Evolutionary conservation across 2,329 filamentous ascomycete species (phyloP).

Genomic region (Exophiala sp.): DNA sequence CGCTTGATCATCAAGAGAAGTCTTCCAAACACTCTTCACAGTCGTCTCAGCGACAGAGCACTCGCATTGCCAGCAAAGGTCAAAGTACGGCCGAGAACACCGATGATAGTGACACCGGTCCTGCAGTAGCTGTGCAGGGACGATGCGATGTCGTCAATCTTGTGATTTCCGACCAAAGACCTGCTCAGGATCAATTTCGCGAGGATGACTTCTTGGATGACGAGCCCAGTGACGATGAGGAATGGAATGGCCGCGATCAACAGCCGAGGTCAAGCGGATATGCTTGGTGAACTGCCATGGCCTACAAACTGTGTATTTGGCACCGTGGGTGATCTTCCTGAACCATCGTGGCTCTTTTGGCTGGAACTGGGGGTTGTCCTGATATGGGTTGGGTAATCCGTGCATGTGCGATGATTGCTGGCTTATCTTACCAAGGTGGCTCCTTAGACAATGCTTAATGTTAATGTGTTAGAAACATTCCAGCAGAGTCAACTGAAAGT

Average conservation of each 20-base stretch:
- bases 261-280: slow-evolving; percentile 9
- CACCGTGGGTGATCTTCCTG: too few relatives aligned
- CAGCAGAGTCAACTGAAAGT: too few relatives aligned
- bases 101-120: slow-evolving; percentile 12
- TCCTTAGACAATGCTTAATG: too few relatives aligned
- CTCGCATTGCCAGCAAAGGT: slow-evolving; percentile 31
- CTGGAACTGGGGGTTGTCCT: too few relatives aligned
- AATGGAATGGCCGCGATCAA: slow-evolving; percentile 54
- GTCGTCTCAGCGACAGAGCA: slow-evolving; percentile 39
- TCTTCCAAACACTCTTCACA: slow-evolving; percentile 9
- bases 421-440: too few relatives aligned
- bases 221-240: slow-evolving; percentile 55
- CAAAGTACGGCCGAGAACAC: slow-evolving; percentile 6
- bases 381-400: too few relatives aligned
- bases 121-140: slow-evolving; percentile 41
- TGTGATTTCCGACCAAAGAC: slow-evolving; percentile 60
- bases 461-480: too few relatives aligned
- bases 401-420: too few relatives aligned
- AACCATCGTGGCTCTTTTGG: slow-evolving; percentile 8
- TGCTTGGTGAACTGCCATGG: slow-evolving; percentile 11
- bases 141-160: slow-evolving; percentile 58
- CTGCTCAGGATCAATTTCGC: slow-evolving; percentile 55
- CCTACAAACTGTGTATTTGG: too few relatives aligned
- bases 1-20: not conserved
- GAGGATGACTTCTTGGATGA: slow-evolving; percentile 60